Base-by-base conservation (phyloP, 305 asterid genomes). In the Lippia alba region DNA sequence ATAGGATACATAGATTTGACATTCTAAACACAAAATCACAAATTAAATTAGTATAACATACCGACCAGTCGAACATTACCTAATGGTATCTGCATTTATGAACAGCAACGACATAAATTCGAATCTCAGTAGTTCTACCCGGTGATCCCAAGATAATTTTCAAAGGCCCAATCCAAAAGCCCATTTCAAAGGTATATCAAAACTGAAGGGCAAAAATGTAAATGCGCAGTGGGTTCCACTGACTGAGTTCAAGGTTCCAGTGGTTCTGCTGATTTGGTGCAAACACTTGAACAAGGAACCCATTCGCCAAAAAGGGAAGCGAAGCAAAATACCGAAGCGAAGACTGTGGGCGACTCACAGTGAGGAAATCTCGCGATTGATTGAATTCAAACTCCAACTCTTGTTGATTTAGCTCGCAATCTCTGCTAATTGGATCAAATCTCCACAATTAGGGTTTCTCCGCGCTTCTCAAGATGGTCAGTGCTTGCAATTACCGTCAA, bases 391-490 rank as follows among this genome's bases (percentile, higher is more conserved):
- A 71, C 66, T 36, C 73, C 72, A 60, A 62, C 76, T 54, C 72
- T 39, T 12, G 50, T 7, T 7, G 61, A 57, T 59, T 69, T 70
- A 58, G 56, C 69, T 65, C 81, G 9, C 70, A 46, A 19, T 51
- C 75, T 72, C 39, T 24, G n/a, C 4, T 24, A 34, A 54, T 70
- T 72, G 58, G 68, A 78, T 59, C 80, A 14, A 72, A 72, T 75
- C 77, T 64, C 49, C 64, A 9, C 0, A 19, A 10, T 64, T 65
- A 64, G 73, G 71, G 73, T 58, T 61, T 70, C 64, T 50, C 19
- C 15, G 58, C 73, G 66, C 72, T 46, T 53, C 58, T 69, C 78
- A 83, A 63, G 6, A 83, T 83, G 87, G 87, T 80, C 32, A 70
- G 76, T 76, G 61, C 54, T 62, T 2, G 48, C 48, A 40, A 51